Conservation (phyloP, 2,329 filamentous ascomycete species). For the Exophiala viscosa region DNA sequence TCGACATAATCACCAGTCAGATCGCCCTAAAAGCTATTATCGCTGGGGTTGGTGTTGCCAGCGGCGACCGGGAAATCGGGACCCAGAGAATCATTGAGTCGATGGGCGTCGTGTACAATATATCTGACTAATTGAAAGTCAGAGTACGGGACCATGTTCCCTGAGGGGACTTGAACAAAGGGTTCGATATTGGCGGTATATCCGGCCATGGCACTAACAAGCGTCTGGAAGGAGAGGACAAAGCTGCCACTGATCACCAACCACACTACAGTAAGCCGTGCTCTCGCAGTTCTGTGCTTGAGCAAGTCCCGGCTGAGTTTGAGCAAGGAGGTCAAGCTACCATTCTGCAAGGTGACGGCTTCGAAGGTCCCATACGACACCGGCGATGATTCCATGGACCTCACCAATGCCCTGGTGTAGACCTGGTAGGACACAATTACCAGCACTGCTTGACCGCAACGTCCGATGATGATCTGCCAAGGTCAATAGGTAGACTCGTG, state of each 20-base stretch:
- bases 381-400: slow-evolving; percentile 35
- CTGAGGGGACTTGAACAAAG: slow-evolving; percentile 26
- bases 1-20: not conserved
- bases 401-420: slow-evolving; percentile 34
- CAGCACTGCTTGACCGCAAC: slow-evolving; percentile 33
- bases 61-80: slow-evolving; percentile 6
- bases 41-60: not conserved
- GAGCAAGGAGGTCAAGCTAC: slow-evolving; percentile 28
- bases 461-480: slow-evolving; percentile 27
- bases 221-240: slow-evolving; percentile 33
- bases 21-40: no score
- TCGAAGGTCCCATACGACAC: slow-evolving; percentile 36
- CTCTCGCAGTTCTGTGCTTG: slow-evolving; percentile 7
- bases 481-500: not conserved
- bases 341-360: slow-evolving; percentile 32
- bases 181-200: slow-evolving; percentile 34
- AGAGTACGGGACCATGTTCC: slow-evolving; percentile 30
- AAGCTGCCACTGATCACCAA: slow-evolving; percentile 33
- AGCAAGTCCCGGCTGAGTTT: slow-evolving; percentile 31
- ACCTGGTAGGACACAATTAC: slow-evolving; percentile 33
- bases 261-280: slow-evolving; percentile 32
- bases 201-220: slow-evolving; percentile 37
- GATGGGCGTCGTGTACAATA: slow-evolving; percentile 19
- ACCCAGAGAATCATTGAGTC: slow-evolving; percentile 6
- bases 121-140: slow-evolving; percentile 28